Base-by-base conservation (phyloP, 192 early-diverging fungal species). In the Mortierella antarctica region DNA sequence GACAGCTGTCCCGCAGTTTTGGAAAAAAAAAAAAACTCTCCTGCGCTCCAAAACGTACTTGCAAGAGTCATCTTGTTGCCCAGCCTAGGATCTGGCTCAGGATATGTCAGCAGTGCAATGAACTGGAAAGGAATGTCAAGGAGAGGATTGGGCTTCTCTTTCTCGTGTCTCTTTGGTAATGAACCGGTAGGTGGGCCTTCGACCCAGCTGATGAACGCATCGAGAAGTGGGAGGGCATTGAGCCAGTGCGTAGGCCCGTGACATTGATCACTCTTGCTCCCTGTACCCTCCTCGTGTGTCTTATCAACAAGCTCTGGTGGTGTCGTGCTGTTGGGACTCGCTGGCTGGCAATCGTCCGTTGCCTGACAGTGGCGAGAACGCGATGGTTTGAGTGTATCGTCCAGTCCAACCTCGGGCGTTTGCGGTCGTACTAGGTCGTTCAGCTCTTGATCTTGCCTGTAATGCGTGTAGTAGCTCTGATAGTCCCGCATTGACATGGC, bases 121-220 rank as follows among this genome's bases (percentile, higher is more conserved):
- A 87, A 85, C 50, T 85, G 84, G 20, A 87, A 70, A 1, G 86
- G 86, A 18, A 87, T 85, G 44, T 87, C 84, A 6, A 83, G 52
- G 46, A 87, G 62, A 1, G 83, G 70, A 23, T 74, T 74, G 39
- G 76, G 71, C 23, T 73, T 69, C 52, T 76, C 68, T 41, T 67
- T 74, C 14, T 57, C 47, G 8, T 31, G 51, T 51, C 41, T 21
- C 40, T 62, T 60, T 14, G 20, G 46, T 6, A 51, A 63, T 23
- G 18, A 23, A 0, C 49, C 18, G 44, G 23, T 64, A 47, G 15
- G 66, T n/a, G 9, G 82, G 82, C 71, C 74, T 57, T 83, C 82
- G 1, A 83, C 46, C 82, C 82, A 83, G 42, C 46, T 62, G 40
- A 83, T 46, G 18, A 83, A 50, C 0, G 75, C 57, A 53, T 83